Evolutionary conservation across 1,284 basidiomycete genomes (phyloP), one percentile per base, ranked within the genome.

Genomic region (Ustilago sp.): DNA sequence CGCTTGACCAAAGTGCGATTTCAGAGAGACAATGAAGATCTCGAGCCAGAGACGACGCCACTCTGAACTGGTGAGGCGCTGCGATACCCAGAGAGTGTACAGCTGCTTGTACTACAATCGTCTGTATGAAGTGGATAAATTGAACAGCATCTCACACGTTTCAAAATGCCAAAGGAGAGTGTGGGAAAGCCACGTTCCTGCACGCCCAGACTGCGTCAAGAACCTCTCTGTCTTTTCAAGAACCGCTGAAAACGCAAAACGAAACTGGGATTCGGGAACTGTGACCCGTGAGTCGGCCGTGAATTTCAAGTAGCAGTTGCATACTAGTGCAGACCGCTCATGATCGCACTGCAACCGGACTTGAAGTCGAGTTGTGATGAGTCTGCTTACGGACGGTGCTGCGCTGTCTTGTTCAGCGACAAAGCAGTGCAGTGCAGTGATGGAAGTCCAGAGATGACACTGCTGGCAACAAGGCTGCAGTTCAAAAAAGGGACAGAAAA

Each of bases 1-100:
- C 61, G 61, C 54, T 50, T 43, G 54, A 56, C 53, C 45, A 15
- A 8, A 12, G 11, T 45, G 47, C 47, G 23, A 17, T 48, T 8
- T 48, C 23, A 39, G 31, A 4, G 59, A 47, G 61, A 17, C 61
- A 63, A 63, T 63, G 61, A 63, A 63, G 32, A 63, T 63, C 60
- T 23, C 9, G 19, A 38, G 52, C 53, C 41, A 50, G 31, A 19
- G 15, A 28, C 19, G 43, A 41, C 60, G 28, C 60, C 60, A 48
- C 9, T 43, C 43, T 11, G 8, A 28, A n/a, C n/a, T 45, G 47
- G 8, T 28, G 47, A 23, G 38, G 38, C 38, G 38, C 38, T 39
- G 4, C 15, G 15, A 17, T 17, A 39, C 11, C 38, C 23, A 43
- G 39, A 43, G 39, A 43, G 47, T 23, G 28, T 8, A 31, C 13